Percentiles rank a stretch among this genome's conserved stretches.
Evolutionary conservation across 768 basidiomycete species (phyloP).

Genomic region (Leccinum ochraceum): DNA sequence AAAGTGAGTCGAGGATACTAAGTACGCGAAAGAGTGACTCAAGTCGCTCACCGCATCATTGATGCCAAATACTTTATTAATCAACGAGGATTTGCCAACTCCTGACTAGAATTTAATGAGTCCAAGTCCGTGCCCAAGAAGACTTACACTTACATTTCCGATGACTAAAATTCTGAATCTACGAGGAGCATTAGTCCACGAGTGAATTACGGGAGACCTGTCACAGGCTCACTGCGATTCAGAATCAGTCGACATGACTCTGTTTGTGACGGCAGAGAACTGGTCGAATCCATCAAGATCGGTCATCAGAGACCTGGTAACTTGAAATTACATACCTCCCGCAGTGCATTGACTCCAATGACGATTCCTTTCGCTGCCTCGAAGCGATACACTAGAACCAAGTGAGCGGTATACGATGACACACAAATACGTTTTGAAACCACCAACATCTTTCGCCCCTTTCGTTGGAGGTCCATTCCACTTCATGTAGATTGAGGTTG

Average conservation of each 20-base stretch:
- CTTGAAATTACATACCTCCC: slow-evolving; percentile 1
- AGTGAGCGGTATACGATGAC: neutral
- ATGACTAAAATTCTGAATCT: slow-evolving; percentile 20
- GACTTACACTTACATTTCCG: slow-evolving; percentile 11
- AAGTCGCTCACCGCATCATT: slow-evolving; percentile 9
- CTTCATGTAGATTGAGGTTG: slow-evolving; percentile 5
- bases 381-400: slow-evolving; percentile 11
- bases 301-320: neutral
- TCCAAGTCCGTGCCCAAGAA: neutral
- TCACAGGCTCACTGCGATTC: slow-evolving; percentile 11
- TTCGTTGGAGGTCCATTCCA: slow-evolving; percentile 1
- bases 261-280: slow-evolving; percentile 10
- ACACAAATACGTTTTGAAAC: too few relatives aligned
- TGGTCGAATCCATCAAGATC: neutral
- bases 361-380: slow-evolving; percentile 5
- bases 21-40: neutral
- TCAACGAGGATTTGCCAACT: slow-evolving; percentile 19
- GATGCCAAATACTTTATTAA: slow-evolving; percentile 17
- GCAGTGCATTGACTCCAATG: neutral
- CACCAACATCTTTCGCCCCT: slow-evolving; percentile 10
- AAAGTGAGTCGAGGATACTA: neutral
- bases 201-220: neutral
- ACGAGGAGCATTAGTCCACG: neutral
- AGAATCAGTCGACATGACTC: slow-evolving; percentile 6
- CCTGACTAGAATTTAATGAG: slow-evolving; percentile 10